Percentiles rank a stretch among this genome's conserved stretches.
Evolutionary conservation across 345 rosid genomes (phyloP).

Genomic region (Durio zibethinus): DNA sequence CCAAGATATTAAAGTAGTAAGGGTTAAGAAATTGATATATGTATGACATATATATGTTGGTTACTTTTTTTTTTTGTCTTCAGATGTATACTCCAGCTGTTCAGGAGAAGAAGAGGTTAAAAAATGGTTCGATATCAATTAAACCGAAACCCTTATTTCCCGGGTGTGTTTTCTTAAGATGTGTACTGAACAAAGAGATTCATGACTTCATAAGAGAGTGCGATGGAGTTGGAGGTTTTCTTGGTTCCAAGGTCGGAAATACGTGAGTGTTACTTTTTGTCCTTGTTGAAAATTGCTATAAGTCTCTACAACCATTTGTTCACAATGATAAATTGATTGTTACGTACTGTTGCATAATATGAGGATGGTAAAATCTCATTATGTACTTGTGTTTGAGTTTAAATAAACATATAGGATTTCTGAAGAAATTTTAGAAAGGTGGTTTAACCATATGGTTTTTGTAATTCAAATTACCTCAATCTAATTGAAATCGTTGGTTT

Average conservation of each 20-base stretch:
- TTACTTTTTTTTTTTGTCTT: conserved; percentile 14
- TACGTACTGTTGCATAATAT: neutral
- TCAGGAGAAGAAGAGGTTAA: conserved; percentile 59
- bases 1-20: neutral
- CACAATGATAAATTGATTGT: neutral
- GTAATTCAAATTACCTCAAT: neutral
- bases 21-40: neutral
- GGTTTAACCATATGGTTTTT: neutral
- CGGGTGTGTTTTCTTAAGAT: conserved; percentile 71
- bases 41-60: neutral
- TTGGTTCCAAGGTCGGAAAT: conserved; percentile 81
- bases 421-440: conserved; percentile 5
- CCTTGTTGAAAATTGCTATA: too few relatives aligned
- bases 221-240: conserved; percentile 79
- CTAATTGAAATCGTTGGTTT: neutral
- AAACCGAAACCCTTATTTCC: conserved; percentile 71
- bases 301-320: neutral
- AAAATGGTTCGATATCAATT: conserved; percentile 58
- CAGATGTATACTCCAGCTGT: conserved; percentile 83
- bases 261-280: conserved; percentile 42
- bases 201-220: conserved; percentile 68
- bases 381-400: neutral
- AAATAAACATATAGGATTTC: neutral
- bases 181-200: conserved; percentile 75
- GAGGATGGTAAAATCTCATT: neutral